A percentile compares a stretch with the other conserved stretches of the same genome.
Conservation (phyloP, 306 rosid species). For the Trifolium fragiferum region DNA sequence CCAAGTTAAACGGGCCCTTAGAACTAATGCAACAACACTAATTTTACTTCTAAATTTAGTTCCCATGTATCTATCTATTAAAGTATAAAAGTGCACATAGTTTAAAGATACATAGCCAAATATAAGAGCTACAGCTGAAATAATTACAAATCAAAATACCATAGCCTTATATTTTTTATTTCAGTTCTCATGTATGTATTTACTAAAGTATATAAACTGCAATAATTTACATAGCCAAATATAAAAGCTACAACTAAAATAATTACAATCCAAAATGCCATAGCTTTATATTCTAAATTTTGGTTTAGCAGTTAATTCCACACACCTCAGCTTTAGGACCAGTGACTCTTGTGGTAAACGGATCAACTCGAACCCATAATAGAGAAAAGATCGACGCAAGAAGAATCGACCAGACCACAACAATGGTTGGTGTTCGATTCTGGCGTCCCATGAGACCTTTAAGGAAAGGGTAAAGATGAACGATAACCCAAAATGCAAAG, state of each 20-base stretch:
- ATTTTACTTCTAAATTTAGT: too few relatives aligned
- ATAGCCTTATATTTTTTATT: not conserved
- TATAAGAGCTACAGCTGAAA: too few relatives aligned
- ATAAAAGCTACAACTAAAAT: constrained; percentile 29
- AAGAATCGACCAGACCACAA: constrained; percentile 89
- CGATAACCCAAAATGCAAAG: constrained; percentile 97
- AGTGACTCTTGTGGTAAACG: constrained; percentile 81
- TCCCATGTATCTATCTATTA: too few relatives aligned
- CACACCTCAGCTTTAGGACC: constrained; percentile 85
- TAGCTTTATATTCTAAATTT: constrained; percentile 6
- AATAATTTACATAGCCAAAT: constrained; percentile 24
- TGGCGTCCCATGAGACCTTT: constrained; percentile 99
- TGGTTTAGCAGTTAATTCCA: constrained; percentile 91
- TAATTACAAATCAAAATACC: too few relatives aligned
- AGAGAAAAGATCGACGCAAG: constrained; percentile 95
- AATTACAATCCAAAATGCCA: constrained; percentile 41
- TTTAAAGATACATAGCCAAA: too few relatives aligned
- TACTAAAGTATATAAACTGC: constrained; percentile 35
- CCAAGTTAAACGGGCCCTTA: too few relatives aligned
- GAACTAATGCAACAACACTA: too few relatives aligned
- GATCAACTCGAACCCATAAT: constrained; percentile 88
- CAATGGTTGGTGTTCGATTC: constrained; percentile 92
- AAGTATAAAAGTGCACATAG: too few relatives aligned
- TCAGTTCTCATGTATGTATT: constrained; percentile 28
- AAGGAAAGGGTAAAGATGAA: constrained; percentile 95